These are phyloP conservation scores for Brassica balearica DNA, from an alignment of 441 rosid species.

Conservation along the genomic window DNA sequence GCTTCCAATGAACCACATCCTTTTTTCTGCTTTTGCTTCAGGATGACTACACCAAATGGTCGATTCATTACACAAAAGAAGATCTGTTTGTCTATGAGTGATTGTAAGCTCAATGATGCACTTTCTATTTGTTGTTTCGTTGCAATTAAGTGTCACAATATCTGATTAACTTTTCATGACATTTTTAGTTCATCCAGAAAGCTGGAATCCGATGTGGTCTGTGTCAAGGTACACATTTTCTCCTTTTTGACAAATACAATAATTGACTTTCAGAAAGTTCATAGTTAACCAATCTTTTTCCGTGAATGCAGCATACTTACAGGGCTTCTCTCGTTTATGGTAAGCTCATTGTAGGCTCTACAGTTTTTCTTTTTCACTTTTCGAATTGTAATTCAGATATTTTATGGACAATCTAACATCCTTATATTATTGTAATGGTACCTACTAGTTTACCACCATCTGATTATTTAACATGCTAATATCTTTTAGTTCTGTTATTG, in stretches of 20 bases:
- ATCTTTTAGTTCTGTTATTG: background rate
- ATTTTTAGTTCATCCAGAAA: slow-evolving; percentile 94
- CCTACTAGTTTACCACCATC: slow-evolving; percentile 13
- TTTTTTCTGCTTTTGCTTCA: slow-evolving; percentile 48
- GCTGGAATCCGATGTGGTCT: slow-evolving; percentile 99
- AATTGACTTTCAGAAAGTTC: background rate
- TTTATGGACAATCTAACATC: background rate
- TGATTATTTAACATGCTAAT: slow-evolving; percentile 10
- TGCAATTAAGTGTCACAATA: background rate
- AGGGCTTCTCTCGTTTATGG: slow-evolving; percentile 99
- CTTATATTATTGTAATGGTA: no score
- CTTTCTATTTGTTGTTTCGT: slow-evolving; percentile 10
- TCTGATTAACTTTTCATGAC: slow-evolving; percentile 30
- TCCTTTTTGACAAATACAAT: background rate
- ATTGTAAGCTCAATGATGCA: slow-evolving; percentile 63
- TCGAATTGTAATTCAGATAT: no score
- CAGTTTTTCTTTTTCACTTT: background rate
- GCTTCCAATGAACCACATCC: slow-evolving; percentile 1
- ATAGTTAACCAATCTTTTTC: slow-evolving; percentile 13
- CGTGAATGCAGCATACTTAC: slow-evolving; percentile 90
- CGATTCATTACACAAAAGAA: slow-evolving; percentile 96
- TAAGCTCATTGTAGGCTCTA: slow-evolving; percentile 82
- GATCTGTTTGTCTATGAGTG: slow-evolving; percentile 98
- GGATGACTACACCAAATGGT: slow-evolving; percentile 99
- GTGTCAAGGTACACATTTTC: slow-evolving; percentile 95